A percentile compares a stretch with the other conserved stretches of the same genome.
phyloP scores from a whole-genome alignment of 2,329 filamentous ascomycete genomes.

The Ascochyta koolunga region DNA sequence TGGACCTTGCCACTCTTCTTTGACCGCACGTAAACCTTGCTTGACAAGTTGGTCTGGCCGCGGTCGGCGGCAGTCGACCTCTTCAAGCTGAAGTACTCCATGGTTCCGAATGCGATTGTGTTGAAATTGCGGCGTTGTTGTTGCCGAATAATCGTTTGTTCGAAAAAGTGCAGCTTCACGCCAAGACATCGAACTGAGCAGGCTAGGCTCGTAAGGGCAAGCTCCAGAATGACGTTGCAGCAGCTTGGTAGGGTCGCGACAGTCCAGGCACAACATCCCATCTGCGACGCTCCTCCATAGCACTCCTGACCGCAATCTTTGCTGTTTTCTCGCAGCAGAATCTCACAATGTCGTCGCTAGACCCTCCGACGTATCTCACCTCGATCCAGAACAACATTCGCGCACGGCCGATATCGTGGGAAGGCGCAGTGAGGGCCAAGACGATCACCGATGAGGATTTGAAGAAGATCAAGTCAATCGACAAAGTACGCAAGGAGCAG shows the following conservation, averaged over 20 bases:
- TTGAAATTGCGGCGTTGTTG: constrained; percentile 13
- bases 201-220: no score
- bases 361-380: constrained; percentile 84
- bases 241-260: constrained; percentile 38
- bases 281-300: constrained; percentile 24
- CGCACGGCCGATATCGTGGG: constrained; percentile 94
- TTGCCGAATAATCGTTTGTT: constrained; percentile 17
- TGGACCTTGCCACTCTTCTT: constrained; percentile 97
- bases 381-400: constrained; percentile 97
- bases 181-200: constrained; percentile 32
- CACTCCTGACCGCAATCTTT: constrained; percentile 6
- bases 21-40: constrained; percentile 94
- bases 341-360: constrained; percentile 81
- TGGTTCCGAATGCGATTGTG: constrained; percentile 13
- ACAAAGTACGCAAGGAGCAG: constrained; percentile 93
- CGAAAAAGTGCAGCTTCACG: constrained; percentile 30
- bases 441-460: constrained; percentile 94
- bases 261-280: constrained; percentile 38
- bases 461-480: constrained; percentile 93
- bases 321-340: constrained; percentile 7
- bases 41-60: constrained; percentile 77
- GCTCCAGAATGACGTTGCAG: constrained; percentile 38
- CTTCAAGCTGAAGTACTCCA: constrained; percentile 61
- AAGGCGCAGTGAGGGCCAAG: constrained; percentile 90
- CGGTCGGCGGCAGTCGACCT: constrained; percentile 61